phyloP scores from a whole-genome alignment of 1,139 yeast species.

The Nakaseomyces delphensis region DNA sequence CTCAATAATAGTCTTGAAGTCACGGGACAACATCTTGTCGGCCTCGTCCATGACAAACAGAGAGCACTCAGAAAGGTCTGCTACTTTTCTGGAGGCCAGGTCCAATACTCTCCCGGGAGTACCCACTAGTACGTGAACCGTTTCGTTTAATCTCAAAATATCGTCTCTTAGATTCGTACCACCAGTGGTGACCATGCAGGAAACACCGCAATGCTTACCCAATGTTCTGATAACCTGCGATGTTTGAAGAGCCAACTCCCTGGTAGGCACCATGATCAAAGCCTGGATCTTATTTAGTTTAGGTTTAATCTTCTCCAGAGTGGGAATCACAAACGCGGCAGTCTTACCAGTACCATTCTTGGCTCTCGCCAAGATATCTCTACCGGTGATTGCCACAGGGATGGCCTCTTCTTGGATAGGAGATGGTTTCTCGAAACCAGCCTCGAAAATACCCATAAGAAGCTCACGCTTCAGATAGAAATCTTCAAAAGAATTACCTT shows the following conservation, averaged over 20 bases:
- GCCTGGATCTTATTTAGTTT: slow-evolving; percentile 81
- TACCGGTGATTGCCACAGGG: slow-evolving; percentile 90
- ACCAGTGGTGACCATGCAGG: slow-evolving; percentile 98
- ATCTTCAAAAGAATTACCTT: slow-evolving; percentile 88
- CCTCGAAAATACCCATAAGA: slow-evolving; percentile 97
- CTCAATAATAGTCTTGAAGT: slow-evolving; percentile 80
- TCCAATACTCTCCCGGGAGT: slow-evolving; percentile 97
- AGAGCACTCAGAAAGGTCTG: slow-evolving; percentile 80
- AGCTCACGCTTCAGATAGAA: slow-evolving; percentile 85
- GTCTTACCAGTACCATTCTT: slow-evolving; percentile 98
- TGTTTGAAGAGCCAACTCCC: slow-evolving; percentile 94
- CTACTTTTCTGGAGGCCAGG: slow-evolving; percentile 79
- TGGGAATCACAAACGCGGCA: slow-evolving; percentile 88
- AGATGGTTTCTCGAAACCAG: slow-evolving; percentile 96
- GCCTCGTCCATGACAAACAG: slow-evolving; percentile 98
- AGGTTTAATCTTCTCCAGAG: slow-evolving; percentile 77
- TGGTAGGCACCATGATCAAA: slow-evolving; percentile 80
- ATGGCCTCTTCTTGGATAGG: slow-evolving; percentile 98
- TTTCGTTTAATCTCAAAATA: slow-evolving; percentile 82
- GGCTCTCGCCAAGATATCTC: slow-evolving; percentile 96
- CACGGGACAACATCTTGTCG: slow-evolving; percentile 89
- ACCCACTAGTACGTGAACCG: slow-evolving; percentile 86
- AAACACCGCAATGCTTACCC: slow-evolving; percentile 85
- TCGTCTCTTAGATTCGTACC: slow-evolving; percentile 94
- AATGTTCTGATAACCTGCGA: slow-evolving; percentile 96